Base-by-base conservation (phyloP, 139 green algal species). In the Chlamydomonas asymmetrica region DNA sequence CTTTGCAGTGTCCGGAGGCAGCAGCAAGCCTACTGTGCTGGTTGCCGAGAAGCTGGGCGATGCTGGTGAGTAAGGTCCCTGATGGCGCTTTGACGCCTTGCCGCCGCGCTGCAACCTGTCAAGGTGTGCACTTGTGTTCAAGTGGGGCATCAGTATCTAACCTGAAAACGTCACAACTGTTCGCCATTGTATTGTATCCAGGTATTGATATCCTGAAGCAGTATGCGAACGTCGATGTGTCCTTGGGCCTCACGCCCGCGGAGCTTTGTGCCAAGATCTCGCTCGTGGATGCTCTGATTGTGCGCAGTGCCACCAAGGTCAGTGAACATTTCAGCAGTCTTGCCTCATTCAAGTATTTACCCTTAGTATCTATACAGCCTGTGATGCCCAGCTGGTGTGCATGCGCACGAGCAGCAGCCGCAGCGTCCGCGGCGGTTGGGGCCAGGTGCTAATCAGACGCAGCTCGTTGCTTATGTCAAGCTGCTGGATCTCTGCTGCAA, bases 11-110 rank as follows among this genome's bases (percentile, higher is more conserved):
- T 32, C n/a, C n/a, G 39, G 23, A 25, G 5, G 5, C 20, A 27
- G 32, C 52, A 32, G 45, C 13, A 62, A 74, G 71, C 92, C 91
- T 48, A 94, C 83, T 25, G 93, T 98, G 32, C 80, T 98, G 75
- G 90, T 98, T 16, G 75, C 95, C 9, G 95, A 98, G 80, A 98
- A 98, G 83, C 89, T 98, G 32, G 94, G 94, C 25, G 70, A 82
- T 18, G 81, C 86, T 48, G 92, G 92, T 88, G 35, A 74, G 81
- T 5, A 56, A 34, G 22, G 16, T 25, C 3, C 34, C 40, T 45
- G 48, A 7, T 45, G 2, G 5, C 32, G 37, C 31, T 18, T 3
- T 57, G 48, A 52, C 8, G 27, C n/a, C 27, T 4, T 25, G 29
- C 4, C 32, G 38, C 3, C 3, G 27, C 25, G 16, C 43, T 3